phyloP scores from a whole-genome alignment of 495 filamentous ascomycete species.

The Trichoderma parareesei region DNA sequence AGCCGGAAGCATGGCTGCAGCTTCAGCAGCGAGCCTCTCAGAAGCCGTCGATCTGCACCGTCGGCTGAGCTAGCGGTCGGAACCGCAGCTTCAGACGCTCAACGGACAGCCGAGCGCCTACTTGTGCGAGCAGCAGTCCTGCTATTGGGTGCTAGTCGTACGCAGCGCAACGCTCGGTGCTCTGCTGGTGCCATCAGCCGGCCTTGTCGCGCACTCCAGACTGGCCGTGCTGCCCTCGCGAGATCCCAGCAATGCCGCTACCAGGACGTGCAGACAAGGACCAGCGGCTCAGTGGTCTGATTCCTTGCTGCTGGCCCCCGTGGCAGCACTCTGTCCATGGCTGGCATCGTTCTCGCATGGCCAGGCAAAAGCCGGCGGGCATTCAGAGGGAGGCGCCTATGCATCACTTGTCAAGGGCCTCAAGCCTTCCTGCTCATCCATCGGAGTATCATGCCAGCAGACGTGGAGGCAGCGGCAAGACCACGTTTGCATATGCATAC shows the following conservation, averaged over 20 bases:
- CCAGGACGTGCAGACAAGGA: neutral
- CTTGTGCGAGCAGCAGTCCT: neutral
- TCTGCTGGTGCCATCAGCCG: neutral
- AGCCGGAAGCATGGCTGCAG: neutral
- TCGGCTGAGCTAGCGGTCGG: constrained; percentile 7
- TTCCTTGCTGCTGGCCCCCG: neutral
- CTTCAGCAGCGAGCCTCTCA: neutral
- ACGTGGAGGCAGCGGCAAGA: too few relatives aligned
- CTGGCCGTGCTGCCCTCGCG: neutral
- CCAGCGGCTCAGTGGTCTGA: neutral
- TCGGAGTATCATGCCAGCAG: too few relatives aligned
- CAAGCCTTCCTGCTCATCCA: too few relatives aligned
- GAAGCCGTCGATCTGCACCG: constrained; percentile 6
- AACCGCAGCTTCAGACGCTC: constrained; percentile 3
- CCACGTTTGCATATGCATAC: neutral
- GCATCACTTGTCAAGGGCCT: neutral
- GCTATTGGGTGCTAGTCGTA: neutral
- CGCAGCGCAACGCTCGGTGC: neutral
- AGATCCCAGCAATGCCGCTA: constrained; percentile 2
- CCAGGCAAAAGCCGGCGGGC: neutral
- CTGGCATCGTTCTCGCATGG: neutral
- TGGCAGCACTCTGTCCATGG: neutral
- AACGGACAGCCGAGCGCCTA: neutral
- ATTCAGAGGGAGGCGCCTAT: neutral
- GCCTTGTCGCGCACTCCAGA: neutral